Evolutionary conservation across 306 rosid genomes (phyloP).

Genomic region (Quercus berberidifolia): DNA sequence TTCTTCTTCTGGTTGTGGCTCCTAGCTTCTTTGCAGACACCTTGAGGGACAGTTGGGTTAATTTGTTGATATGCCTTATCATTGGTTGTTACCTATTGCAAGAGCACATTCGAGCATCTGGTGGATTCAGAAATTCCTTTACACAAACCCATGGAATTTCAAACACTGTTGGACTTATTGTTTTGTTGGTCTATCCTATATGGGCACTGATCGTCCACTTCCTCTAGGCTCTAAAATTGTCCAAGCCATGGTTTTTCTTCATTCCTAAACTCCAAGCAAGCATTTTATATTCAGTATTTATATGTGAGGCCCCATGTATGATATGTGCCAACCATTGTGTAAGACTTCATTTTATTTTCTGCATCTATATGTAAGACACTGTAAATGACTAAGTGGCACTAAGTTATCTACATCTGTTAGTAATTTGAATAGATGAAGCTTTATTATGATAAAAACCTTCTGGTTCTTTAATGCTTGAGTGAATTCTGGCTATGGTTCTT

Average conservation of each 20-base stretch:
- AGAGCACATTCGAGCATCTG: slow-evolving; percentile 86
- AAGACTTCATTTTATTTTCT: too few relatives aligned
- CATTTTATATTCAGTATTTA: not conserved
- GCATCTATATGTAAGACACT: too few relatives aligned
- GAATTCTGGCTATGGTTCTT: too few relatives aligned
- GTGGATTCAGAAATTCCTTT: slow-evolving; percentile 86
- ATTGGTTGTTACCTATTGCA: slow-evolving; percentile 82
- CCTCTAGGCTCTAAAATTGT: slow-evolving; percentile 7
- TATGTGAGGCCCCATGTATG: not conserved
- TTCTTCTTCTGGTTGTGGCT: slow-evolving; percentile 75
- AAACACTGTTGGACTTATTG: slow-evolving; percentile 72
- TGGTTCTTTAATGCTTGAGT: too few relatives aligned
- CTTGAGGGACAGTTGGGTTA: slow-evolving; percentile 57
- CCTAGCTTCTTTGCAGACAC: slow-evolving; percentile 56
- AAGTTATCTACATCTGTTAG: too few relatives aligned
- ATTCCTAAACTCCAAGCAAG: not conserved
- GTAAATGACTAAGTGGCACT: too few relatives aligned
- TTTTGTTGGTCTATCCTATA: slow-evolving; percentile 66
- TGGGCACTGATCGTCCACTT: slow-evolving; percentile 59
- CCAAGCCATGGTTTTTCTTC: not conserved
- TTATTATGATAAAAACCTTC: not conserved
- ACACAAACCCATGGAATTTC: slow-evolving; percentile 81
- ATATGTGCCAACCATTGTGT: not conserved
- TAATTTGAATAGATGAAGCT: not conserved
- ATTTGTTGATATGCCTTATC: slow-evolving; percentile 50